Percentiles rank a stretch among this genome's conserved stretches.
Conservation (phyloP, 257 asterid genomes). For the Leptodermis oblonga region DNA sequence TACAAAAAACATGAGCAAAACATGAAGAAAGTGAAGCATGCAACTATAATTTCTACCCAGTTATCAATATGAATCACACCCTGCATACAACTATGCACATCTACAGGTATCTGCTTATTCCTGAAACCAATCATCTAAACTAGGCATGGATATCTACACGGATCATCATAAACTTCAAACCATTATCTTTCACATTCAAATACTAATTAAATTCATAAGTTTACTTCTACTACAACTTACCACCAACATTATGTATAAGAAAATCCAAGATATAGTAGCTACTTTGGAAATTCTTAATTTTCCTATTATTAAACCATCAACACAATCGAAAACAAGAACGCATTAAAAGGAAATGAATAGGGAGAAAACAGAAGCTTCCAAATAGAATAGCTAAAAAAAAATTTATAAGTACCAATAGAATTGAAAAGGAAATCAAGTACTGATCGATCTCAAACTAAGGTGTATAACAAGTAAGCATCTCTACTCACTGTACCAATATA, state of each 20-base stretch:
- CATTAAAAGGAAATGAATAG: neutral
- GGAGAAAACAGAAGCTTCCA: neutral
- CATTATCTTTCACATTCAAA: neutral
- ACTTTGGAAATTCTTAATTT: neutral
- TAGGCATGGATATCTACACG: neutral
- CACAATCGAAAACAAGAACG: neutral
- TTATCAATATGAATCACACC: neutral
- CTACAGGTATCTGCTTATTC: neutral
- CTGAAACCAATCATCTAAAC: neutral
- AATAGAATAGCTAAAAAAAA: neutral
- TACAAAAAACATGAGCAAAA: neutral
- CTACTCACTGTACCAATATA: neutral
- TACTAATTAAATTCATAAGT: neutral
- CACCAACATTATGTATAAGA: neutral
- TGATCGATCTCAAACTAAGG: neutral
- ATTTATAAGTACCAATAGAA: neutral
- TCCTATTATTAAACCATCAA: neutral
- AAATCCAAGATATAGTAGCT: constrained; percentile 3
- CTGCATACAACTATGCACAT: neutral
- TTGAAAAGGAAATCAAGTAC: neutral
- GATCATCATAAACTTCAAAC: neutral
- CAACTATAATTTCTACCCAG: neutral
- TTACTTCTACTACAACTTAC: neutral
- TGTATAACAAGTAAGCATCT: neutral
- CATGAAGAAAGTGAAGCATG: neutral